Percentiles rank a stretch among this genome's conserved stretches.
Evolutionary conservation across 345 rosid genomes (phyloP).

Genomic region (Salix dunnii): DNA sequence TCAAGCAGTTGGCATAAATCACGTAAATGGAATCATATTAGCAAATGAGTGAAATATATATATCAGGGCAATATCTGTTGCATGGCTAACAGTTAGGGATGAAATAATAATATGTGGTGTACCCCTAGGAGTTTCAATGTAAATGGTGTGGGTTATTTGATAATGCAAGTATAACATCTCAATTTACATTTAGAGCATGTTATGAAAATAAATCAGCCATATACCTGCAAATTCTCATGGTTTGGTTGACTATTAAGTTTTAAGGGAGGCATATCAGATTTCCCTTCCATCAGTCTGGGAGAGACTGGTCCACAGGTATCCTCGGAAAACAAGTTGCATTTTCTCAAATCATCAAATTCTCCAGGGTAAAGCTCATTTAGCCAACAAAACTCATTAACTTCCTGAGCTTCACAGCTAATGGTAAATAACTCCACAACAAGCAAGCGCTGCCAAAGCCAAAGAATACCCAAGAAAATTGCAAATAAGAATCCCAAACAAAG

Average conservation of each 20-base stretch:
- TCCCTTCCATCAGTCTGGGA: conserved; percentile 44
- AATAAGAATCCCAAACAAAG: not conserved
- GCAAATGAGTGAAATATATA: not conserved
- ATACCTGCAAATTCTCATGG: conserved; percentile 61
- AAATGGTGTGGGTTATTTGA: not conserved
- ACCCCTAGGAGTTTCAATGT: not conserved
- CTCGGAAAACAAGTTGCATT: conserved; percentile 46
- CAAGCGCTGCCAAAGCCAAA: conserved; percentile 46
- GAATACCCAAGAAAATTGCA: conserved; percentile 11
- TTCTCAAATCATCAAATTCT: conserved; percentile 58
- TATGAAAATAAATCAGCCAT: not conserved
- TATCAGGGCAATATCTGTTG: not conserved
- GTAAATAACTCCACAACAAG: conserved; percentile 51
- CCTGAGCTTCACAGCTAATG: conserved; percentile 43
- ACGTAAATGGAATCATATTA: not conserved
- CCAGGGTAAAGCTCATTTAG: conserved; percentile 68
- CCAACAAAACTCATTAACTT: conserved; percentile 43
- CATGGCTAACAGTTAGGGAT: not conserved
- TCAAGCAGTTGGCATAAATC: not conserved
- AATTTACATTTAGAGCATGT: not conserved
- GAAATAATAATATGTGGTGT: not conserved
- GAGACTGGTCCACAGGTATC: conserved; percentile 43
- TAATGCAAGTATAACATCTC: not conserved
- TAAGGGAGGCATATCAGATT: conserved; percentile 25
- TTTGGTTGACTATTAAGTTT: conserved; percentile 38